Base-by-base conservation (phyloP, 768 basidiomycete species). In the Cystofilobasidium macerans region DNA sequence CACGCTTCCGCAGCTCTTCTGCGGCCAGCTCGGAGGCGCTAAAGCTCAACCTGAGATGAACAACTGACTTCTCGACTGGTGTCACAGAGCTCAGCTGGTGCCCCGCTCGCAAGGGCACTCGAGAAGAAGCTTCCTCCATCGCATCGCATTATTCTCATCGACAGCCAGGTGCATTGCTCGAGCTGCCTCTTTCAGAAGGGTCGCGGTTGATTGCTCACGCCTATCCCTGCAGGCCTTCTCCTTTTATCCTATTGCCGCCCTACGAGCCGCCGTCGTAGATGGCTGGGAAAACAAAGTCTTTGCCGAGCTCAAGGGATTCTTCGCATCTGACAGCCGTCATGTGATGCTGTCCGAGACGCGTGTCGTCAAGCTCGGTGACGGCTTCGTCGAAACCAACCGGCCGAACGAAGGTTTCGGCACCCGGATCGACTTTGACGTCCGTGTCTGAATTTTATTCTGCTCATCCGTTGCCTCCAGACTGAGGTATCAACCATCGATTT, bases 281-380 rank as follows among this genome's bases (percentile, higher is more conserved):
- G 65, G 65, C 2, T 67, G 65, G 65, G 65, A 67, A 40, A 45
- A 67, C 28, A 67, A 67, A 53, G 30, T 59, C 8, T 36, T 67
- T 28, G 38, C 48, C 11, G 12, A 38, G 2, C 65, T 67, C 26
- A 38, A 53, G n/a, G 12, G 36, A 16, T 61, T 61, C 43, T 61
- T 33, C 32, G 22, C 60, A 20, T 13, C 43, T 0, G 45, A 28
- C 16, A 47, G 43, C 1, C 42, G 32, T 6, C 32, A 61, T 26
- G 48, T 61, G 3, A 14, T 61, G 18, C 51, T 67, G 16, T 14
- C 59, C 48, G 38, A 56, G 59, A 67, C 65, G 22, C 51, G 38
- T n/a, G 65, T 67, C 48, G 40, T 47, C 20, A 24, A 61, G 26
- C 65, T 67, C 16, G 40, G 40, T 3, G 53, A 61, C 12, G 47